These are phyloP conservation scores for Pyrenophora teres DNA, from an alignment of 2,329 filamentous ascomycete species.

Conservation along the genomic window DNA sequence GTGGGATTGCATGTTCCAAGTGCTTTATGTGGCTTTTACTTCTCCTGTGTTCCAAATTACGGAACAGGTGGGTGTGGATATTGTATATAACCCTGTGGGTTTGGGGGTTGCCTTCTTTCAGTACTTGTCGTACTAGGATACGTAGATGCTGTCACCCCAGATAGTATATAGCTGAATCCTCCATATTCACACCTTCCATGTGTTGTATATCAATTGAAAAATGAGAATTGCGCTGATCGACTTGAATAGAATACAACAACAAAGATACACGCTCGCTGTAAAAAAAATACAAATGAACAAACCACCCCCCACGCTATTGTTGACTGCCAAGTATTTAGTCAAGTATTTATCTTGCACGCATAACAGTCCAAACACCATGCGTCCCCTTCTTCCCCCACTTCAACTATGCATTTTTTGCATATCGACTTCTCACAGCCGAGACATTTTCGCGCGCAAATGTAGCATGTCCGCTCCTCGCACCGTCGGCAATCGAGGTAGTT, in stretches of 20 bases:
- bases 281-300: neutral
- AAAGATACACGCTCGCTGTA: constrained; percentile 1
- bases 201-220: too few relatives aligned
- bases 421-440: constrained; percentile 56
- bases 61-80: too few relatives aligned
- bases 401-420: constrained; percentile 71
- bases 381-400: constrained; percentile 67
- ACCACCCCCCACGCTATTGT: neutral
- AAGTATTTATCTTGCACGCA: constrained; percentile 28
- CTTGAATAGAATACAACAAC: neutral
- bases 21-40: too few relatives aligned
- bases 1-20: too few relatives aligned
- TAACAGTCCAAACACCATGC: constrained; percentile 68
- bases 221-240: neutral
- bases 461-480: constrained; percentile 67
- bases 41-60: too few relatives aligned
- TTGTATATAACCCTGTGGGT: too few relatives aligned
- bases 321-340: neutral
- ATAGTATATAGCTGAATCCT: too few relatives aligned
- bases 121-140: too few relatives aligned
- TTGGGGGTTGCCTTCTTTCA: too few relatives aligned
- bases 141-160: too few relatives aligned
- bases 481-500: constrained; percentile 67
- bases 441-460: constrained; percentile 70
- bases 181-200: too few relatives aligned